A percentile compares a stretch with the other conserved stretches of the same genome.
Conservation (phyloP, 2,329 filamentous ascomycete genomes). For the Fusarium sublunatum region DNA sequence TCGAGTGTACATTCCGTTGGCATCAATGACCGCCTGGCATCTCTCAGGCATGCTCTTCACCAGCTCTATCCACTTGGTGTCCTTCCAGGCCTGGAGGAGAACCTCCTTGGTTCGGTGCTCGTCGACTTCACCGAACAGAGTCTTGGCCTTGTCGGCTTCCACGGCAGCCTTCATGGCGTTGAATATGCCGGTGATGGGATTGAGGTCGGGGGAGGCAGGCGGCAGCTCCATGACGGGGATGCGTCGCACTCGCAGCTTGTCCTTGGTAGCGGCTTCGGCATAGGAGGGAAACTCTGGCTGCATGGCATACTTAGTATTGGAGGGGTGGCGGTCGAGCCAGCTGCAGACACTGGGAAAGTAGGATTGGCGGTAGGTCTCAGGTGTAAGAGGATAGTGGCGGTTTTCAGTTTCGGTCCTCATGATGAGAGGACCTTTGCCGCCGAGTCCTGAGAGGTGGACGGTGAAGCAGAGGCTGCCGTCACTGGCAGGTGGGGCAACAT, state of each 20-base stretch:
- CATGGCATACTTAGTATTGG: slow-evolving; percentile 8
- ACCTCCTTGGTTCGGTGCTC: background rate
- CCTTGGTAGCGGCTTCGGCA: background rate
- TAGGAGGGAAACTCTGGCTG: slow-evolving; percentile 1
- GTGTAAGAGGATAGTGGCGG: background rate
- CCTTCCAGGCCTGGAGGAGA: slow-evolving; percentile 11
- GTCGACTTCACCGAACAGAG: background rate
- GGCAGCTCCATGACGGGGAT: slow-evolving; percentile 19
- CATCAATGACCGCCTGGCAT: slow-evolving; percentile 33
- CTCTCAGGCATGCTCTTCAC: slow-evolving; percentile 23
- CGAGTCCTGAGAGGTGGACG: slow-evolving; percentile 21
- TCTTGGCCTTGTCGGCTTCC: slow-evolving; percentile 4
- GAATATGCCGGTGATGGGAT: slow-evolving; percentile 22
- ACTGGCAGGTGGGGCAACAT: background rate
- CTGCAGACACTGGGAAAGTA: slow-evolving; percentile 5
- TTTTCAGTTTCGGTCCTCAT: slow-evolving; percentile 4
- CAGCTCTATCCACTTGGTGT: slow-evolving; percentile 5
- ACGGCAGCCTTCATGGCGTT: slow-evolving; percentile 8
- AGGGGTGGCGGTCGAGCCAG: slow-evolving; percentile 14
- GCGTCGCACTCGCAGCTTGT: slow-evolving; percentile 5
- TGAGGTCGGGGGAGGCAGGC: slow-evolving; percentile 27
- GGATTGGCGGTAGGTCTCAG: slow-evolving; percentile 2
- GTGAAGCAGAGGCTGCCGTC: slow-evolving; percentile 4
- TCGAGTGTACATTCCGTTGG: slow-evolving; percentile 25
- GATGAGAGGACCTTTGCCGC: slow-evolving; percentile 18